Percentiles rank a stretch among this genome's conserved stretches.
These are phyloP conservation scores for Trichoderma sp. DNA, from an alignment of 2,329 filamentous ascomycete species.

Conservation along the genomic window DNA sequence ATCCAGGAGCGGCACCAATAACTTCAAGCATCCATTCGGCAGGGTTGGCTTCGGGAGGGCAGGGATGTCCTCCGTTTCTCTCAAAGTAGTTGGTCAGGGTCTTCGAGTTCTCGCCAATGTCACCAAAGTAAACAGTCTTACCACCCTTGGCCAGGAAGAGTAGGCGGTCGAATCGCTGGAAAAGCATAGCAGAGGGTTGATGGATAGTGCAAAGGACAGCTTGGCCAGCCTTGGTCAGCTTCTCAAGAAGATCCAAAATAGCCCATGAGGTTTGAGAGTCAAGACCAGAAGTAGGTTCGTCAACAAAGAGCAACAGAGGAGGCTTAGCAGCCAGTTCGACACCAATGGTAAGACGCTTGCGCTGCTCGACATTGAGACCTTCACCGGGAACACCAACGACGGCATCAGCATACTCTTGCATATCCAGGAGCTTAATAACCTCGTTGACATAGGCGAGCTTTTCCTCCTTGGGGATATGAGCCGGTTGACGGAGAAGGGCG, in stretches of 20 bases:
- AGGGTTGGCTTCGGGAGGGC: constrained; percentile 69
- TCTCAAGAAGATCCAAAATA: constrained; percentile 83
- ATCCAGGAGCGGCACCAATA: constrained; percentile 62
- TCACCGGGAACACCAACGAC: constrained; percentile 88
- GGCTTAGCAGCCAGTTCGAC: constrained; percentile 96
- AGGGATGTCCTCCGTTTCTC: constrained; percentile 62
- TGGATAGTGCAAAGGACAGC: constrained; percentile 97
- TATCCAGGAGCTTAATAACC: constrained; percentile 85
- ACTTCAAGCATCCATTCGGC: constrained; percentile 76
- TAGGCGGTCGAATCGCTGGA: constrained; percentile 83
- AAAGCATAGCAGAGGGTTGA: constrained; percentile 92
- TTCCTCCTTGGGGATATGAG: constrained; percentile 66
- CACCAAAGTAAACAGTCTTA: constrained; percentile 76
- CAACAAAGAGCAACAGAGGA: constrained; percentile 82
- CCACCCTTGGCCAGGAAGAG: constrained; percentile 75
- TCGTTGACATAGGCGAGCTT: constrained; percentile 87
- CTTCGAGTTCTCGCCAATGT: constrained; percentile 69
- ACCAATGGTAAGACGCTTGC: constrained; percentile 82
- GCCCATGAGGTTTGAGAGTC: constrained; percentile 93
- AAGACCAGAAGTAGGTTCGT: constrained; percentile 91
- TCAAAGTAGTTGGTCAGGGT: constrained; percentile 74
- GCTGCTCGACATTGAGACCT: constrained; percentile 70
- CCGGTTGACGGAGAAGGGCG: constrained; percentile 79
- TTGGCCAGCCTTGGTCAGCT: constrained; percentile 82
- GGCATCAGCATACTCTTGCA: constrained; percentile 86